phyloP scores from a whole-genome alignment of 2,329 filamentous ascomycete species.

The Alternaria infectoria region DNA sequence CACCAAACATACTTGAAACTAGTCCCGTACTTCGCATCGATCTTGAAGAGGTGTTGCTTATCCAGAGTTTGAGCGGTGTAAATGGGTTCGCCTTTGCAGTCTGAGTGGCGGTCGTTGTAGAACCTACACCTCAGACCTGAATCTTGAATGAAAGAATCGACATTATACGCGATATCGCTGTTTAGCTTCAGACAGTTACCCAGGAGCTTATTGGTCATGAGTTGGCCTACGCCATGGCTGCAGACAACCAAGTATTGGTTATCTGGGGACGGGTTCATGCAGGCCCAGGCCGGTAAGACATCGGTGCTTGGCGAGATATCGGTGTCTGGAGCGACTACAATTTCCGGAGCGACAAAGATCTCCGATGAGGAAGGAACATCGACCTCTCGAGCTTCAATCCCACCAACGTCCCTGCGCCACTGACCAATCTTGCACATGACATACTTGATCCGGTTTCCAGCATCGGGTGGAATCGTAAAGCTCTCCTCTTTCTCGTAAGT shows the following conservation, averaged over 20 bases:
- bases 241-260: neutral
- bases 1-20: neutral
- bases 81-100: neutral
- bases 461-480: neutral
- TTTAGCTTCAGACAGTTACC: neutral
- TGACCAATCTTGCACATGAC: neutral
- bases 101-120: neutral
- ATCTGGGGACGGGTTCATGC: neutral
- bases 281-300: neutral
- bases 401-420: neutral
- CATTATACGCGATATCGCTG: neutral
- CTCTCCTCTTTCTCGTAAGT: neutral
- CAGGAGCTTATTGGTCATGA: neutral
- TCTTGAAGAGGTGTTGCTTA: neutral
- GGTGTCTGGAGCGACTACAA: neutral
- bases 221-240: neutral
- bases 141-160: neutral
- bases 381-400: neutral
- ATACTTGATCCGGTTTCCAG: neutral
- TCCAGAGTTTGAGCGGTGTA: neutral
- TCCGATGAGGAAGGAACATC: neutral
- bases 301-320: neutral
- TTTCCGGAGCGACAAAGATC: rapidly evolving
- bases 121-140: neutral
- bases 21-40: neutral